These are phyloP conservation scores for Crithidia bombi DNA, from an alignment of 208 protist genomes.

Conservation along the genomic window DNA sequence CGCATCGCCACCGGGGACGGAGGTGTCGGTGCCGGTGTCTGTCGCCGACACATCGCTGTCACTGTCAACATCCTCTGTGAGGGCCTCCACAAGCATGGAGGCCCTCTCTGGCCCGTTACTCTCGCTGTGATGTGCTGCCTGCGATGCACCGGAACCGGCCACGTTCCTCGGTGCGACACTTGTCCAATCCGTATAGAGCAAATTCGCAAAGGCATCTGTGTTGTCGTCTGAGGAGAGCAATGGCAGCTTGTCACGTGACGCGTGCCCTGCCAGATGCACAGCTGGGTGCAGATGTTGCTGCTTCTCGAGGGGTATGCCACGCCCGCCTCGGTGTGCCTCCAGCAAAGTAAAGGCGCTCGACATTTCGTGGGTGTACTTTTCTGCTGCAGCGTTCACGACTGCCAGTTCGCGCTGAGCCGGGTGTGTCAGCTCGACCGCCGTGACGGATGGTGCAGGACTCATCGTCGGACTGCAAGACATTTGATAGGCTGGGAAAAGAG, in stretches of 20 bases:
- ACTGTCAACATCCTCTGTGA: not conserved
- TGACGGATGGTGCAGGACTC: no score
- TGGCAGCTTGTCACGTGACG: not conserved
- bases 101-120: not conserved
- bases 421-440: no score
- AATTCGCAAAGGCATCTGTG: not conserved
- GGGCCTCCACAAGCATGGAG: not conserved
- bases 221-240: not conserved
- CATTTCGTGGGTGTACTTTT: no score
- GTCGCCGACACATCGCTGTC: not conserved
- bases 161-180: not conserved
- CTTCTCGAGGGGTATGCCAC: not conserved
- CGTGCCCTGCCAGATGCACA: not conserved
- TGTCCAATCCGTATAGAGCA: slow-evolving; percentile 1
- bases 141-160: not conserved
- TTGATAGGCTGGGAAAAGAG: not conserved
- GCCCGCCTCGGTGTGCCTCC: not conserved
- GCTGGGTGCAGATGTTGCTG: not conserved
- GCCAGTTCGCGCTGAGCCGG: no score
- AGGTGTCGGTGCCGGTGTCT: not conserved
- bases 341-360: not conserved
- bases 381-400: no score
- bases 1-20: no score
- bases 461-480: no score
- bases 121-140: not conserved